These are phyloP conservation scores for Oryza meyeriana DNA, from an alignment of 176 grass and related monocot genomes.

Conservation along the genomic window DNA sequence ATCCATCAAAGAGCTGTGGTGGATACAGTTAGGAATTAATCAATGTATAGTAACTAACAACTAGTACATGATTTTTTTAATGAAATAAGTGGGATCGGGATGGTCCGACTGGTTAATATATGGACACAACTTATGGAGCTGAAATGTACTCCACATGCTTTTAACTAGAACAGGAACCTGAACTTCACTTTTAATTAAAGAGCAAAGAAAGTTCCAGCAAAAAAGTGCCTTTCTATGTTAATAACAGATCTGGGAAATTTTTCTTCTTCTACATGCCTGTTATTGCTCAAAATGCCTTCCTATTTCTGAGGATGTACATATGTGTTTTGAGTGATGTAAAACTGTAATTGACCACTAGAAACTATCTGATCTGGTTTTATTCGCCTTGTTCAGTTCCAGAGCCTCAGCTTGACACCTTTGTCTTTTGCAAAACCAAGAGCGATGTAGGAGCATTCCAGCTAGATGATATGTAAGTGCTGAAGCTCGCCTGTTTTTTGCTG, in stretches of 20 bases:
- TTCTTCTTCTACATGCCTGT: neutral
- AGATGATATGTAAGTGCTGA: constrained; percentile 71
- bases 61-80: too few relatives aligned
- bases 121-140: neutral
- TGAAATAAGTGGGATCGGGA: too few relatives aligned
- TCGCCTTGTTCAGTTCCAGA: constrained; percentile 62
- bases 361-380: neutral
- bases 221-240: constrained; percentile 3
- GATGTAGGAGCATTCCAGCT: constrained; percentile 91
- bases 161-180: neutral
- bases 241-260: neutral
- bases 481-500: neutral
- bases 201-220: neutral
- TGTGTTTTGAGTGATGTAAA: neutral
- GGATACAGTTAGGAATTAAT: neutral
- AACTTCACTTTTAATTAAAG: constrained; percentile 7
- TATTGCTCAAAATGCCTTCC: neutral
- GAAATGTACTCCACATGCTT: neutral
- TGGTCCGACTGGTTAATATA: too few relatives aligned
- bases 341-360: neutral
- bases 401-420: constrained; percentile 80
- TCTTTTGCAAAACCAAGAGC: constrained; percentile 93
- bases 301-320: neutral
- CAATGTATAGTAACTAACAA: neutral
- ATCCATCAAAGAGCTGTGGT: neutral